Evolutionary conservation across 169 alveolate species (phyloP), one percentile per base, ranked within the genome.

Genomic region (Cryptosporidium tyzzeri): DNA sequence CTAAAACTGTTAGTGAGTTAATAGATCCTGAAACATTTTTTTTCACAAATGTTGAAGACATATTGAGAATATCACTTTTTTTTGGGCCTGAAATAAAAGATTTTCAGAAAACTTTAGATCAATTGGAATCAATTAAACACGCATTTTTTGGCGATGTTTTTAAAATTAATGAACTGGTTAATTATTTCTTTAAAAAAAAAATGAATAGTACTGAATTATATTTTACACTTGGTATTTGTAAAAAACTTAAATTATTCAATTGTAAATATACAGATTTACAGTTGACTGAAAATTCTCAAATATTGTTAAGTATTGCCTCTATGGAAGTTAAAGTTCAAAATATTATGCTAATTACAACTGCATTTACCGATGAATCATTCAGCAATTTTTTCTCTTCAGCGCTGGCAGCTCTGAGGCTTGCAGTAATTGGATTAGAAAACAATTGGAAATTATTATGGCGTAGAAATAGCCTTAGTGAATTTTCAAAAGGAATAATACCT

Each of bases 401-500:
- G 16, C 9, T 73, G 31, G 21, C 44, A 16, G 51, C 51, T 73
- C 48, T 73, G 12, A 55, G 58, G 29, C 29, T 26, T 16, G 48
- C 86, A 3, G 51, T 18, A 10, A 53, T 18, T n/a, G 86, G 68
- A 35, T 33, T 80, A 21, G 51, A 80, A 37, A 1, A 41, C 21
- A 41, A 62, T 29, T 80, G 89, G 89, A 80, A 45, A 37, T 16
- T 23, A 29, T 12, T 45, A 4, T 80, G 89, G 89, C 23, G 39
- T 65, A 62, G 55, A 53, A 44, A 39, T 18, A 21, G 31, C 31
- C 70, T 62, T 39, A 35, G 8, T 6, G 89, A 80, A 39, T 80
- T 62, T 62, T 37, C 67, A 6, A 80, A 29, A 65, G 89, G 89
- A 10, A 62, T 65, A 29, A 59, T 80, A 29, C 89, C 89, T 2